Conservation (phyloP, 2,329 filamentous ascomycete genomes). For the Amesomyces nigricolor region DNA sequence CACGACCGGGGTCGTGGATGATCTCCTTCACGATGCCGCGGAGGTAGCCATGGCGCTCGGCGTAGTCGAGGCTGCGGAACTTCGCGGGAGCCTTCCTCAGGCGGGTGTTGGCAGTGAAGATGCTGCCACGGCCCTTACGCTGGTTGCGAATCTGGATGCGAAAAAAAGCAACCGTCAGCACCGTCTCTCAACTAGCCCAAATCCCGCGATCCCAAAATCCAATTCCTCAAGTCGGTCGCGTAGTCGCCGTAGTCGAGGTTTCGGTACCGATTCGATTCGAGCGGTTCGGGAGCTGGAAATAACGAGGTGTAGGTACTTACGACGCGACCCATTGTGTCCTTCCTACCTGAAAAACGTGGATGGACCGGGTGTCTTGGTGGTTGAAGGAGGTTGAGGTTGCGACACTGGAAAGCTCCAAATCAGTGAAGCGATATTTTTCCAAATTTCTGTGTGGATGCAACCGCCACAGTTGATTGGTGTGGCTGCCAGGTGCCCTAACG, state of each 20-base stretch:
- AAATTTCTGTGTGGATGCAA: conserved; percentile 29
- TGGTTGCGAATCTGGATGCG: conserved; percentile 54
- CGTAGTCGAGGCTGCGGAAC: conserved; percentile 95
- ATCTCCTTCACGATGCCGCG: conserved; percentile 98
- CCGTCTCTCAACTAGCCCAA: conserved; percentile 7
- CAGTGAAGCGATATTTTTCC: conserved; percentile 27
- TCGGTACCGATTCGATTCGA: conserved; percentile 17
- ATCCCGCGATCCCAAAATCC: neutral
- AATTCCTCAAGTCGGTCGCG: conserved; percentile 5
- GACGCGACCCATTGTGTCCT: conserved; percentile 50
- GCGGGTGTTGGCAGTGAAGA: conserved; percentile 64
- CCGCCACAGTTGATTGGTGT: conserved; percentile 24
- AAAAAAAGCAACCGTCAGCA: conserved; percentile 23
- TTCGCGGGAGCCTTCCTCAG: conserved; percentile 90
- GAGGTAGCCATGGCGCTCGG: conserved; percentile 96
- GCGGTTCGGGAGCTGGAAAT: conserved; percentile 13
- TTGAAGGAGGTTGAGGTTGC: conserved; percentile 26
- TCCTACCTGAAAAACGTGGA: conserved; percentile 28
- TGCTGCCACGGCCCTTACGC: conserved; percentile 55
- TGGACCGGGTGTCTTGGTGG: conserved; percentile 27
- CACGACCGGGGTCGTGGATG: conserved; percentile 97
- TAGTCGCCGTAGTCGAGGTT: conserved; percentile 13
- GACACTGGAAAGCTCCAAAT: conserved; percentile 25
- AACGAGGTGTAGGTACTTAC: conserved; percentile 28
- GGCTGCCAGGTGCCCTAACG: conserved; percentile 27